Conservation (phyloP, 768 basidiomycete genomes). For the Suillus alpinus region DNA sequence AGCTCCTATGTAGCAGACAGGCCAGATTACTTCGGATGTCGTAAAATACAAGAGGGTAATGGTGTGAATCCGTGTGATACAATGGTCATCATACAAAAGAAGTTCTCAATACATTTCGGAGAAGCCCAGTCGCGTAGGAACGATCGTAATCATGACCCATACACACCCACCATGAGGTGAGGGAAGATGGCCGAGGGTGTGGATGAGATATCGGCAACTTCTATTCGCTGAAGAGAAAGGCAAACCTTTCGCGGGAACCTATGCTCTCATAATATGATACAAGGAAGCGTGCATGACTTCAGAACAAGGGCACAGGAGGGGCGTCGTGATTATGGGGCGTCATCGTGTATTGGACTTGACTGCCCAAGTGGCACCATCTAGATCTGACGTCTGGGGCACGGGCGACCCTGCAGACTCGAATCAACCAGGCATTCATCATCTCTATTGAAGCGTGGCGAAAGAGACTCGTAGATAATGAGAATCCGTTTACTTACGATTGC, state of each 20-base stretch:
- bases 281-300: not conserved
- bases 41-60: not conserved
- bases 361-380: not conserved
- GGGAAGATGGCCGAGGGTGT: not conserved
- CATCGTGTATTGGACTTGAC: not conserved
- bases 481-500: not conserved
- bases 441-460: not conserved
- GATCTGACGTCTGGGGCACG: not conserved
- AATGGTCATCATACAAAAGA: not conserved
- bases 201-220: not conserved
- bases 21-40: not conserved
- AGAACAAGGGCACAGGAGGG: not conserved
- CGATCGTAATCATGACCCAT: not conserved
- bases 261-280: not conserved
- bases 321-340: not conserved
- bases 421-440: not conserved
- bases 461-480: not conserved
- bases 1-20: not conserved
- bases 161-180: not conserved
- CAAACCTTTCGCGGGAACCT: not conserved
- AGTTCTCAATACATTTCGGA: not conserved
- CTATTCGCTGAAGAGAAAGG: not conserved
- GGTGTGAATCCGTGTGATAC: not conserved
- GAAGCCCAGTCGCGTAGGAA: conserved; percentile 3
- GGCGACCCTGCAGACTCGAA: not conserved